A percentile compares a stretch with the other conserved stretches of the same genome.
These are phyloP conservation scores for Lentinus brumalis DNA, from an alignment of 768 basidiomycete species.

Conservation along the genomic window DNA sequence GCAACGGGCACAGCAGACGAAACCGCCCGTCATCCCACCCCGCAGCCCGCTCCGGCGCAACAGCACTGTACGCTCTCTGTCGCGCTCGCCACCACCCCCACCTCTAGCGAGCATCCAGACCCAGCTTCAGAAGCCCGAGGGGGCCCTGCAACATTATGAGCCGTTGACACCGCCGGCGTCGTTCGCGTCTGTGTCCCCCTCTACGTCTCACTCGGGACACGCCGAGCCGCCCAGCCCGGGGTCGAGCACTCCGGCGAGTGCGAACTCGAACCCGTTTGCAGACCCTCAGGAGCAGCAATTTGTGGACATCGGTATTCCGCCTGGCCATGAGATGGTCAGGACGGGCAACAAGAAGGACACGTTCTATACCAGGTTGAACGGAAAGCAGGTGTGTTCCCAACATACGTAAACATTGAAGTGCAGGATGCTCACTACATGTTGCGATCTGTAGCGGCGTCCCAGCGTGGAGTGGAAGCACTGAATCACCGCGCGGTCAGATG, in stretches of 20 bases:
- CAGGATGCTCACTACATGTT: not conserved
- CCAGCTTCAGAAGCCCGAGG: not conserved
- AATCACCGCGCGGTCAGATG: not conserved
- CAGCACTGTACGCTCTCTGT: constrained; percentile 1
- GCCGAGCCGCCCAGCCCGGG: not conserved
- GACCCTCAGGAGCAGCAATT: not conserved
- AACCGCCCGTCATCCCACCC: constrained; percentile 18
- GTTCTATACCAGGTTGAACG: constrained; percentile 13
- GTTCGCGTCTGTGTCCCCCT: constrained; percentile 34
- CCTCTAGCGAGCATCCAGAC: constrained; percentile 8
- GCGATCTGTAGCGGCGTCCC: constrained; percentile 9
- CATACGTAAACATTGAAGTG: not conserved
- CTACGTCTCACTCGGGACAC: constrained; percentile 17
- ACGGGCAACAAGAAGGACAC: constrained; percentile 4
- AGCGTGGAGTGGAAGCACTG: constrained; percentile 19
- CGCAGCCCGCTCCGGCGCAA: constrained; percentile 23
- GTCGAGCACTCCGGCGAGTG: not conserved
- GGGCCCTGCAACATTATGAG: constrained; percentile 23
- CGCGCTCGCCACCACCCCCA: not conserved
- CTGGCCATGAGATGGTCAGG: not conserved
- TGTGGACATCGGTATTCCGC: not conserved
- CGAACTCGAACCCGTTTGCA: constrained; percentile 15
- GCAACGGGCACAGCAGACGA: not conserved
- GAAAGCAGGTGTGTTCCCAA: constrained; percentile 8
- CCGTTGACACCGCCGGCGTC: constrained; percentile 47